These are phyloP conservation scores for Trametes cubensis DNA, from an alignment of 768 basidiomycete species.

Conservation along the genomic window DNA sequence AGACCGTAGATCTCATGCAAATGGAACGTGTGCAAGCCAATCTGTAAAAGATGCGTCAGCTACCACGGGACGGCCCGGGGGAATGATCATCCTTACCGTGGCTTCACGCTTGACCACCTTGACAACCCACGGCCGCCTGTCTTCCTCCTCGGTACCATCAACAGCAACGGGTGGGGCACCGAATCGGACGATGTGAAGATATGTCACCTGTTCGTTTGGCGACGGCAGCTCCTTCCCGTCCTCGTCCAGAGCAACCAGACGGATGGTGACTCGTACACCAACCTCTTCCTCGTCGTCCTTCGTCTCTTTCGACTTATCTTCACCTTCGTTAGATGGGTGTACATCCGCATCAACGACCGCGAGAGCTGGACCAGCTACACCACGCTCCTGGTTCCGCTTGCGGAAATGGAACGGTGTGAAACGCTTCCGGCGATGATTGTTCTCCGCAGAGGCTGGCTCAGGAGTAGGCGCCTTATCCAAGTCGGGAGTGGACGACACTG, in stretches of 20 bases:
- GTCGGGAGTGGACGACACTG: slow-evolving; percentile 17
- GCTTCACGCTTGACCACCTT: slow-evolving; percentile 93
- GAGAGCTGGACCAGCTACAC: slow-evolving; percentile 75
- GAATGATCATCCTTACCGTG: slow-evolving; percentile 47
- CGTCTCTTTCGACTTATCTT: slow-evolving; percentile 42
- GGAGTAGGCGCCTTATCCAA: slow-evolving; percentile 19
- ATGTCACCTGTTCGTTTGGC: slow-evolving; percentile 86
- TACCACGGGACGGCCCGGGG: background rate
- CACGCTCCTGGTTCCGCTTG: slow-evolving; percentile 52
- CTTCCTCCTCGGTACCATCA: slow-evolving; percentile 35
- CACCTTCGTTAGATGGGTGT: slow-evolving; percentile 34
- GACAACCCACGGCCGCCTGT: slow-evolving; percentile 84
- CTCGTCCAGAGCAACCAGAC: slow-evolving; percentile 79
- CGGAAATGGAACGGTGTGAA: slow-evolving; percentile 73
- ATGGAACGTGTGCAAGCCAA: slow-evolving; percentile 92
- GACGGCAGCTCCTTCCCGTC: slow-evolving; percentile 66
- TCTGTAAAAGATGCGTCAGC: slow-evolving; percentile 45
- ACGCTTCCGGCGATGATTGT: slow-evolving; percentile 40
- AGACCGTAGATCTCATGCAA: slow-evolving; percentile 95
- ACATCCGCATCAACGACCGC: slow-evolving; percentile 75
- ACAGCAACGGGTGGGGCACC: slow-evolving; percentile 43
- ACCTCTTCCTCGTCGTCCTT: slow-evolving; percentile 51
- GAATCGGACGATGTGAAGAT: slow-evolving; percentile 80
- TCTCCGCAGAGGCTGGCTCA: slow-evolving; percentile 27
- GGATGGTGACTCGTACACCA: slow-evolving; percentile 79